Evolutionary conservation across 768 basidiomycete genomes (phyloP).

Genomic region (Boletus patriciae): DNA sequence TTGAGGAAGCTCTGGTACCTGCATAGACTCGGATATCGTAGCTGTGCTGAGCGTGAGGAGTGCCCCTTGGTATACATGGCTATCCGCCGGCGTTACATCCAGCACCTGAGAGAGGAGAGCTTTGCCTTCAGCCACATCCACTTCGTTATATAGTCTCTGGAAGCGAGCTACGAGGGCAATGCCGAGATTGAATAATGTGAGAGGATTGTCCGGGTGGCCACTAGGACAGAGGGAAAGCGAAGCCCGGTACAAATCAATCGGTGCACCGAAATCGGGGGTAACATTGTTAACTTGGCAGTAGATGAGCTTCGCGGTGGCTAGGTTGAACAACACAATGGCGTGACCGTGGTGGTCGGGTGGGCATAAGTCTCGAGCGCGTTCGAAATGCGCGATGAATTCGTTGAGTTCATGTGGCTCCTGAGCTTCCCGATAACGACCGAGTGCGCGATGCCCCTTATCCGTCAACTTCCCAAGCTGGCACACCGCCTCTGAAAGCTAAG

Average conservation of each 20-base stretch:
- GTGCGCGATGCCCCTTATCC: too few relatives aligned
- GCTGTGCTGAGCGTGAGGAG: neutral
- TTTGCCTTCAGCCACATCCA: slow-evolving; percentile 8
- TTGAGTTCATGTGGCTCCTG: slow-evolving; percentile 11
- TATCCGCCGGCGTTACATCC: neutral
- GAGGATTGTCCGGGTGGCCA: slow-evolving; percentile 1
- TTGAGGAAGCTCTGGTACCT: too few relatives aligned
- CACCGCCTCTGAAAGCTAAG: too few relatives aligned
- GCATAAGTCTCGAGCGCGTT: slow-evolving; percentile 10
- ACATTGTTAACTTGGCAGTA: neutral
- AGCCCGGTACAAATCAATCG: slow-evolving; percentile 2
- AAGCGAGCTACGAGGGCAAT: slow-evolving; percentile 10
- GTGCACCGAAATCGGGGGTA: neutral
- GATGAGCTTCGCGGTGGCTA: neutral
- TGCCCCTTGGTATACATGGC: neutral
- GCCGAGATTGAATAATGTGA: neutral
- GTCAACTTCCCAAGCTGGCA: too few relatives aligned
- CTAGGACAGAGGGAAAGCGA: neutral
- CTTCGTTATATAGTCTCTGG: neutral
- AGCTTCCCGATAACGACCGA: neutral
- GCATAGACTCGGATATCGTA: neutral
- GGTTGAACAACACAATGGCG: slow-evolving; percentile 9
- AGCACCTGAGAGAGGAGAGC: neutral
- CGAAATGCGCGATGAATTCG: slow-evolving; percentile 15
- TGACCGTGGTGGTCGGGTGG: slow-evolving; percentile 15